Conservation (phyloP, 2,329 filamentous ascomycete species). For the Arthrinium phaeospermum region DNA sequence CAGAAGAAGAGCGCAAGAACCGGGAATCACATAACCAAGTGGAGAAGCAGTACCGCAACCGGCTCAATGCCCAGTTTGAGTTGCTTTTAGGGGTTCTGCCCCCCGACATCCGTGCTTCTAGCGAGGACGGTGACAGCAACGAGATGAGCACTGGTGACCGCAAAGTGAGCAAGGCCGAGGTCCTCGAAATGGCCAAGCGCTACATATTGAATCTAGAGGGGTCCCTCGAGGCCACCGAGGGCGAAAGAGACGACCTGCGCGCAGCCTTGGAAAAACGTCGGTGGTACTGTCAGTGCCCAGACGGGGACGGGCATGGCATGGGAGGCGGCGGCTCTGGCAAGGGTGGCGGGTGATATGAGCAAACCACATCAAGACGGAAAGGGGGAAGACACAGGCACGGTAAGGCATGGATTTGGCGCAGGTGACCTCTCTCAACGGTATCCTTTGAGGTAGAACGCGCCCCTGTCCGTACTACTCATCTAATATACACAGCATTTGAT, state of each 20-base stretch:
- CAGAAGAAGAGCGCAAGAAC: conserved; percentile 40
- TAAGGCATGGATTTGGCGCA: background rate
- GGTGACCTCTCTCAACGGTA: background rate
- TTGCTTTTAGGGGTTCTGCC: conserved; percentile 48
- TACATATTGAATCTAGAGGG: conserved; percentile 48
- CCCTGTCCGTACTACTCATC: conserved; percentile 3
- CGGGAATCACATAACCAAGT: conserved; percentile 51
- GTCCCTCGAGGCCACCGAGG: conserved; percentile 44
- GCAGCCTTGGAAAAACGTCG: conserved; percentile 5
- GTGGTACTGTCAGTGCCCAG: conserved; percentile 2
- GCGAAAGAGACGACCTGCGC: conserved; percentile 28
- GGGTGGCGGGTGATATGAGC: background rate
- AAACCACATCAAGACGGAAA: background rate
- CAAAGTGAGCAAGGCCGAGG: conserved; percentile 50
- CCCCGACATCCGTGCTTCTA: conserved; percentile 38
- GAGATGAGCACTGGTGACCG: conserved; percentile 29
- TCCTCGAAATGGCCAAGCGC: conserved; percentile 50
- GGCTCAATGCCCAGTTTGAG: conserved; percentile 53
- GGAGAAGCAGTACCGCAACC: conserved; percentile 55
- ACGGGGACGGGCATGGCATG: background rate
- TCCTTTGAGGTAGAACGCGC: background rate
- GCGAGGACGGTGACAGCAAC: conserved; percentile 35
- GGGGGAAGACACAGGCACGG: background rate
- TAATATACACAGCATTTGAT: conserved; percentile 12
- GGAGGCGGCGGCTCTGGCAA: background rate